These are phyloP conservation scores for Penicillium simplicissimum DNA, from an alignment of 495 filamentous ascomycete genomes.

Conservation along the genomic window DNA sequence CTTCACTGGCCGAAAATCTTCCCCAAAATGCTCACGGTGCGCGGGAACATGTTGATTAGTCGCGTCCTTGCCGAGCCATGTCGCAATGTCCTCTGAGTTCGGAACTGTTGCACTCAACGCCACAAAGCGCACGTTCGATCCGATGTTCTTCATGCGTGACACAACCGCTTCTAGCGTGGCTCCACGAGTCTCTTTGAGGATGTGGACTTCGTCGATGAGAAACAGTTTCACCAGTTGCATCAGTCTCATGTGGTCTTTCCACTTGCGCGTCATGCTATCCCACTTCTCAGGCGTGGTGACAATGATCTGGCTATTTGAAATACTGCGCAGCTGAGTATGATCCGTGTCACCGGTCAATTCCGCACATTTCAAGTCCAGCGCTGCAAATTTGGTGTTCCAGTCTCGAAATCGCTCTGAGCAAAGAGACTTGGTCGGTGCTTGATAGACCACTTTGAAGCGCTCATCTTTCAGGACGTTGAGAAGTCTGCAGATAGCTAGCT, in stretches of 20 bases:
- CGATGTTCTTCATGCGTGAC: conserved; percentile 93
- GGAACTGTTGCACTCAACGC: conserved; percentile 93
- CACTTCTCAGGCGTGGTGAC: conserved; percentile 98
- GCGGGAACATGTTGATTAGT: conserved; percentile 69
- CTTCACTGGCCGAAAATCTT: conserved; percentile 86
- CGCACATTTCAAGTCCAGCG: conserved; percentile 72
- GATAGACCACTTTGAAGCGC: conserved; percentile 90
- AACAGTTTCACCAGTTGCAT: conserved; percentile 88
- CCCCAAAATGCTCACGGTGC: conserved; percentile 76
- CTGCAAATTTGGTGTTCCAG: conserved; percentile 82
- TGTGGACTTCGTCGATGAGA: conserved; percentile 95
- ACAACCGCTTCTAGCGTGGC: conserved; percentile 95
- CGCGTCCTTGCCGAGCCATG: conserved; percentile 83
- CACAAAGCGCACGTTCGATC: conserved; percentile 83
- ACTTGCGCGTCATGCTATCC: conserved; percentile 96
- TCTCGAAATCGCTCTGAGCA: conserved; percentile 82
- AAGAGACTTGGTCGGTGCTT: conserved; percentile 91
- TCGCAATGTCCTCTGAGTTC: conserved; percentile 86
- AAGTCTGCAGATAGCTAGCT: conserved; percentile 86
- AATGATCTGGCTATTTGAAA: conserved; percentile 85
- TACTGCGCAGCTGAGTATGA: conserved; percentile 65
- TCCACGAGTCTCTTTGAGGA: conserved; percentile 84
- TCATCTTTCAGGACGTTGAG: conserved; percentile 61
- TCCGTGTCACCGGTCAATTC: conserved; percentile 95
- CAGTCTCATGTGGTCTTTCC: conserved; percentile 84